Evolutionary conservation across 2,329 filamentous ascomycete species (phyloP).

Genomic region (Exophiala bonariae): DNA sequence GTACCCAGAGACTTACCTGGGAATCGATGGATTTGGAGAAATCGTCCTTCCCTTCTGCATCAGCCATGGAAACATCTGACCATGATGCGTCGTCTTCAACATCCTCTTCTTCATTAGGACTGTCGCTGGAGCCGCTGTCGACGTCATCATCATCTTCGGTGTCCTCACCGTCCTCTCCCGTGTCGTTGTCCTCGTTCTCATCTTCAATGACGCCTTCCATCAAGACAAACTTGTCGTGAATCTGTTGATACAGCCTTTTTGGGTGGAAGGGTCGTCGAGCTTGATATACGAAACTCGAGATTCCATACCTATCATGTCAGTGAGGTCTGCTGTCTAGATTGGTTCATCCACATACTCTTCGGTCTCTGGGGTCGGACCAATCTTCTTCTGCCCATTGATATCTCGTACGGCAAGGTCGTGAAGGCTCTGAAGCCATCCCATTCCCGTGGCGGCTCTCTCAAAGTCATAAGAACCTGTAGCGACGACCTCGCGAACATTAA

Average conservation of each 20-base stretch:
- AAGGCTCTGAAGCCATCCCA: constrained; percentile 70
- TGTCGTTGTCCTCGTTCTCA: constrained; percentile 30
- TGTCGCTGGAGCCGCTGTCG: constrained; percentile 1
- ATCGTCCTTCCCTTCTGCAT: constrained; percentile 12
- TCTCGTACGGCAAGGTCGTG: constrained; percentile 66
- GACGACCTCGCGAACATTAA: constrained; percentile 64
- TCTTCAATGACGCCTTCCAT: constrained; percentile 38
- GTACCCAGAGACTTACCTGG: constrained; percentile 7
- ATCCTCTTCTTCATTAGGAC: not conserved
- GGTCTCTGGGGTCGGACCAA: constrained; percentile 69
- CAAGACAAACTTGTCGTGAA: constrained; percentile 48
- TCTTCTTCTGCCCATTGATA: constrained; percentile 53
- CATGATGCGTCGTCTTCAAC: constrained; percentile 3
- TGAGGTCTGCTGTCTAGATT: constrained; percentile 21
- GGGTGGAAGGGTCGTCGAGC: constrained; percentile 55
- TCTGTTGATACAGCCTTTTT: constrained; percentile 39
- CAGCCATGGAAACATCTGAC: constrained; percentile 6
- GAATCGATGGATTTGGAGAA: constrained; percentile 19
- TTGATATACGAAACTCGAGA: constrained; percentile 69
- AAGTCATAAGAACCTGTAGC: constrained; percentile 67
- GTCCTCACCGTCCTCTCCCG: constrained; percentile 31
- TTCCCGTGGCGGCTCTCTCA: constrained; percentile 62
- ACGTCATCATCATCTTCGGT: constrained; percentile 26
- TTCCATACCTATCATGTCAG: constrained; percentile 55
- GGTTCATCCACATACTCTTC: constrained; percentile 54